A percentile compares a stretch with the other conserved stretches of the same genome.
Evolutionary conservation across 441 rosid genomes (phyloP).

Genomic region (Adansonia madagascariensis): DNA sequence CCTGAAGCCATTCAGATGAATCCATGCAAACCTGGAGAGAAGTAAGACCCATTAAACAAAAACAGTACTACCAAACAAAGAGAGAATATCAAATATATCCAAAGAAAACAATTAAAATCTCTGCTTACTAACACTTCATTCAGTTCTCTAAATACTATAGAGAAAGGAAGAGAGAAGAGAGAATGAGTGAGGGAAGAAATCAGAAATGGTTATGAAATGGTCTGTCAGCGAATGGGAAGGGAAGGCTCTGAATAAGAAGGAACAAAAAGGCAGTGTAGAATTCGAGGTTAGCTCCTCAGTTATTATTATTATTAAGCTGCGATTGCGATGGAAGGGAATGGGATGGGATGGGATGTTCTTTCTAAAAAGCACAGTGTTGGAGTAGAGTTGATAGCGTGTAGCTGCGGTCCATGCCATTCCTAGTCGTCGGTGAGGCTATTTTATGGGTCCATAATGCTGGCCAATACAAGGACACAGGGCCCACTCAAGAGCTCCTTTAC

Average conservation of each 20-base stretch:
- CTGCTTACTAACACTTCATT: neutral
- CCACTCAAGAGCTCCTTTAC: conserved; percentile 22
- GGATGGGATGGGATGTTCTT: no score
- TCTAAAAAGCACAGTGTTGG: no score
- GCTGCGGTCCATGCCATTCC: conserved; percentile 39
- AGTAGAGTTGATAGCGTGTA: no score
- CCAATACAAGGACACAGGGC: conserved; percentile 27
- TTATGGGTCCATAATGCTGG: conserved; percentile 45
- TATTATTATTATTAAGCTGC: no score
- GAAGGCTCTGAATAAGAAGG: conserved; percentile 75
- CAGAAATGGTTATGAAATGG: conserved; percentile 14
- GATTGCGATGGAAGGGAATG: no score
- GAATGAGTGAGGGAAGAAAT: conserved; percentile 25
- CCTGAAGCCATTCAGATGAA: conserved; percentile 91
- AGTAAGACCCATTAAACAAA: conserved; percentile 50
- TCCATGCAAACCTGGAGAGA: conserved; percentile 95
- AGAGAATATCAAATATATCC: neutral
- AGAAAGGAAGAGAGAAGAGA: conserved; percentile 14
- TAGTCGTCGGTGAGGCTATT: conserved; percentile 61
- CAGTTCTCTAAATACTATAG: conserved; percentile 13
- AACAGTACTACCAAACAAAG: neutral
- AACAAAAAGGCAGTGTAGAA: conserved; percentile 44
- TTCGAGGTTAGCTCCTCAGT: no score
- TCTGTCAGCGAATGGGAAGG: conserved; percentile 15
- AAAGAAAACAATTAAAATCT: no score